Evolutionary conservation across 176 grass and related monocot species (phyloP).

Genomic region (Oropetium thomaeum): DNA sequence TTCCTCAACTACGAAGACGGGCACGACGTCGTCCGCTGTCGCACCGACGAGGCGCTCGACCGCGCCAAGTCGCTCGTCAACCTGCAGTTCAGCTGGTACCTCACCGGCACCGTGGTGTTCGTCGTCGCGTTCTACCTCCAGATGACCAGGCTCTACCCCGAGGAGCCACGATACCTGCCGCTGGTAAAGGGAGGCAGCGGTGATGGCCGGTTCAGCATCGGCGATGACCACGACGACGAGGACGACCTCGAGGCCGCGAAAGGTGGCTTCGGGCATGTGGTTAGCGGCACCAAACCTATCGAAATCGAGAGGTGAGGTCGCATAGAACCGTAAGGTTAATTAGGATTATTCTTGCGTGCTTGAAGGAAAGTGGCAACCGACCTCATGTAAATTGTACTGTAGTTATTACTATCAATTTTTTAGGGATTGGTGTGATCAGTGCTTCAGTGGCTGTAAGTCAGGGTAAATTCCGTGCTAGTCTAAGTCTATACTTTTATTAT

Average conservation of each 20-base stretch:
- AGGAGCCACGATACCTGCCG: constrained; percentile 75
- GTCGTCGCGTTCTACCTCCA: constrained; percentile 57
- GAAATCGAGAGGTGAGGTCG: constrained; percentile 30
- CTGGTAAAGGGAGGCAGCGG: constrained; percentile 38
- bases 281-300: constrained; percentile 3
- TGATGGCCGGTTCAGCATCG: constrained; percentile 31
- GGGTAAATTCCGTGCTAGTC: constrained; percentile 13
- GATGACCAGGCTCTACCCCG: constrained; percentile 45
- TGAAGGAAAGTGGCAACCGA: neutral
- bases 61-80: constrained; percentile 88
- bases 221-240: constrained; percentile 51
- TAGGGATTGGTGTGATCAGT: neutral
- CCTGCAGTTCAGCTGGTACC: constrained; percentile 92
- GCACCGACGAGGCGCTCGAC: constrained; percentile 55
- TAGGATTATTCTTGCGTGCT: neutral
- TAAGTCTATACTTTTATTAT: constrained; percentile 5
- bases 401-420: neutral
- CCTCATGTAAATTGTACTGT: constrained; percentile 9
- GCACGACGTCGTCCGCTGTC: constrained; percentile 71
- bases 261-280: constrained; percentile 19
- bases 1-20: constrained; percentile 79
- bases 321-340: neutral
- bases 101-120: constrained; percentile 55
- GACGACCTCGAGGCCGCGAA: constrained; percentile 57
- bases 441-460: neutral